These are phyloP conservation scores for Solanum etuberosum DNA, from an alignment of 257 asterid genomes.

Conservation along the genomic window DNA sequence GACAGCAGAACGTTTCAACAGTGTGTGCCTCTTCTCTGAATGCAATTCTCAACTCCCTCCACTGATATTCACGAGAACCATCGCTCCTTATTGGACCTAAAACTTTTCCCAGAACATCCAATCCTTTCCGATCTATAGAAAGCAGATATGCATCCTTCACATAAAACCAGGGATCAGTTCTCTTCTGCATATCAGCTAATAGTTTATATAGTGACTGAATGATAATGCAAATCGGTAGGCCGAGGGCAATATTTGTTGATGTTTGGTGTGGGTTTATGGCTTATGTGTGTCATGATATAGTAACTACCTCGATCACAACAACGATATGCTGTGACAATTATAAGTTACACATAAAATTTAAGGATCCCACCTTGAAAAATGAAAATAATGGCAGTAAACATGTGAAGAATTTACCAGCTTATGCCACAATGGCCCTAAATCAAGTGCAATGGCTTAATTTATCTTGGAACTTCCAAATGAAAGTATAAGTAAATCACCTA, in stretches of 20 bases:
- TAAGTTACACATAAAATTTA: background rate
- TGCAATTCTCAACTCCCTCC: conserved; percentile 69
- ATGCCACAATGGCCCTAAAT: background rate
- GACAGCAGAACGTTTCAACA: conserved; percentile 48
- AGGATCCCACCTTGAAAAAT: background rate
- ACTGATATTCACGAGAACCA: conserved; percentile 57
- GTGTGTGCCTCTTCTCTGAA: conserved; percentile 47
- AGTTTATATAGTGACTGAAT: background rate
- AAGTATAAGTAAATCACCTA: background rate
- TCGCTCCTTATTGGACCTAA: conserved; percentile 34
- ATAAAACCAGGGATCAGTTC: background rate
- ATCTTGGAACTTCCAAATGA: background rate
- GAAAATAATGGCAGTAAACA: background rate
- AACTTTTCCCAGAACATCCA: conserved; percentile 70
- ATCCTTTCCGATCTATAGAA: conserved; percentile 69
- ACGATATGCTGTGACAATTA: background rate
- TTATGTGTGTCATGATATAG: background rate
- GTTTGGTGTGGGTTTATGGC: background rate
- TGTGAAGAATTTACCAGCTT: background rate
- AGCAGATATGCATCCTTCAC: conserved; percentile 73
- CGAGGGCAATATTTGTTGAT: background rate
- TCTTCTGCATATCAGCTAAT: background rate
- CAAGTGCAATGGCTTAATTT: background rate
- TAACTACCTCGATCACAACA: background rate
- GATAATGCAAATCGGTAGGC: background rate